A percentile compares a stretch with the other conserved stretches of the same genome.
These are phyloP conservation scores for Aquilaria yunnanensis DNA, from an alignment of 345 rosid species.

Conservation along the genomic window DNA sequence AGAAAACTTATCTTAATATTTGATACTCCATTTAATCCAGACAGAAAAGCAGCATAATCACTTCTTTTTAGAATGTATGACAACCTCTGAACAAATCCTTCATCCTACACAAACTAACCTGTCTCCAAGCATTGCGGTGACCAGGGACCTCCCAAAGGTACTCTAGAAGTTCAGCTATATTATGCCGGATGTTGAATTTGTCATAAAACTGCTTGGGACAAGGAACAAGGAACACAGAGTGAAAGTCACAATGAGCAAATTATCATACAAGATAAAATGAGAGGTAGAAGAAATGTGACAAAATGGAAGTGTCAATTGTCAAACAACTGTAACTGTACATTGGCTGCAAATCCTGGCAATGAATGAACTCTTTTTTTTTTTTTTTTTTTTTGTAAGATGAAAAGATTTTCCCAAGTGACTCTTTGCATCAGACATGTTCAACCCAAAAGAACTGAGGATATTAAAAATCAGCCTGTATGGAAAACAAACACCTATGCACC, in stretches of 20 bases:
- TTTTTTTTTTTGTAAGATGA: too few relatives aligned
- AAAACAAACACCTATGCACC: too few relatives aligned
- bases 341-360: too few relatives aligned
- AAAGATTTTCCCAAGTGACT: too few relatives aligned
- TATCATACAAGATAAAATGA: background rate
- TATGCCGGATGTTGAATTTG: conserved; percentile 96
- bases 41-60: conserved; percentile 1
- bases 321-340: background rate
- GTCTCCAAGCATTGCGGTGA: conserved; percentile 96
- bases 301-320: background rate
- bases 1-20: too few relatives aligned
- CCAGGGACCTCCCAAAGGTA: conserved; percentile 99
- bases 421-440: too few relatives aligned
- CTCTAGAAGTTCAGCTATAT: conserved; percentile 96
- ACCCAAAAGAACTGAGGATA: too few relatives aligned
- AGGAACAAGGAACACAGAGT: conserved; percentile 8
- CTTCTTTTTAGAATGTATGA: background rate
- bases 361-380: too few relatives aligned
- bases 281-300: background rate
- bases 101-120: conserved; percentile 37
- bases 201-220: conserved; percentile 76
- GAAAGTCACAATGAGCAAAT: background rate
- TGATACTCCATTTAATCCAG: background rate
- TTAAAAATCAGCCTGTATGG: too few relatives aligned
- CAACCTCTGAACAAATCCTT: too few relatives aligned